phyloP scores from a whole-genome alignment of 768 basidiomycete species.

The Heimioporus sp. region DNA sequence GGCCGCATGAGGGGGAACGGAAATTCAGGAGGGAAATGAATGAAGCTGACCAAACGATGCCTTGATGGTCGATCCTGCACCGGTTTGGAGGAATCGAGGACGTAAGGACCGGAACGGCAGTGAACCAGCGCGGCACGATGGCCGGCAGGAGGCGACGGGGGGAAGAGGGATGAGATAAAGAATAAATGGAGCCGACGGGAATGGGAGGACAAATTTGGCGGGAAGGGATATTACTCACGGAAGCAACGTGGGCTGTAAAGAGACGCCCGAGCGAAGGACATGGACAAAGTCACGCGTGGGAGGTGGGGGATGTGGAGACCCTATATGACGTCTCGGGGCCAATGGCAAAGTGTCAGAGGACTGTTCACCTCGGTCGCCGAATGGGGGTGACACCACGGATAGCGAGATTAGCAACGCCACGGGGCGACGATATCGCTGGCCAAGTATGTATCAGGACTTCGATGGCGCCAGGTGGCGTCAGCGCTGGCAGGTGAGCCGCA shows the following conservation, averaged over 20 bases:
- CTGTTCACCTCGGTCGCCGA: not conserved
- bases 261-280: constrained; percentile 3
- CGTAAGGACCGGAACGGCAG: not conserved
- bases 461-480: not conserved
- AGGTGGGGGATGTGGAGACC: constrained; percentile 7
- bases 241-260: constrained; percentile 19
- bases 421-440: not conserved
- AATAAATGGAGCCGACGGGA: constrained; percentile 2
- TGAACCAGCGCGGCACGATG: not conserved
- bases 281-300: constrained; percentile 12
- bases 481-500: constrained; percentile 1
- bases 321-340: constrained; percentile 19
- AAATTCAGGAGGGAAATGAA: constrained; percentile 23
- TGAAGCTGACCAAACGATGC: constrained; percentile 19
- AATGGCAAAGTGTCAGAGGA: constrained; percentile 16
- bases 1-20: constrained; percentile 9
- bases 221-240: constrained; percentile 8
- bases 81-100: not conserved
- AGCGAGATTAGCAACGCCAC: not conserved
- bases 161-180: not conserved
- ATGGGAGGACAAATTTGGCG: no score
- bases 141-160: not conserved
- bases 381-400: not conserved
- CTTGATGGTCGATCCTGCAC: constrained; percentile 23
- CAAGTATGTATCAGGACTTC: no score